These are phyloP conservation scores for Eruca vesicaria DNA, from an alignment of 441 rosid species.

Conservation along the genomic window DNA sequence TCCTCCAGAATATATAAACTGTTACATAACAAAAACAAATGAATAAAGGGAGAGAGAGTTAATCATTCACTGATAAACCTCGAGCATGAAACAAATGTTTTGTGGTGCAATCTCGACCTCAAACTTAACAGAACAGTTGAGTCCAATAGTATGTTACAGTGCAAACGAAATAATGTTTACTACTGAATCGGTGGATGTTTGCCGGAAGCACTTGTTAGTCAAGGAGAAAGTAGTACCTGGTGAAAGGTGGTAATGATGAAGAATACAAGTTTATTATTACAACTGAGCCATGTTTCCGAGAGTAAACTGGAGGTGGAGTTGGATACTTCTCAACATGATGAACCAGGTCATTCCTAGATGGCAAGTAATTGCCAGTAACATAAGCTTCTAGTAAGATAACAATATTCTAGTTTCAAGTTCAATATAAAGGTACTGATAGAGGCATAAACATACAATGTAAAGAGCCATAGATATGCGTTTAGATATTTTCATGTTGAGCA, in stretches of 20 bases:
- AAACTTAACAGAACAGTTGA: too few species aligned
- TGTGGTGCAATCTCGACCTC: too few species aligned
- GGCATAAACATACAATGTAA: not conserved
- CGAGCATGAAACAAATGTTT: too few species aligned
- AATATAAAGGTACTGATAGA: not conserved
- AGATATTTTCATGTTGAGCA: not conserved
- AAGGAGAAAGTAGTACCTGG: too few species aligned
- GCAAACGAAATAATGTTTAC: too few species aligned
- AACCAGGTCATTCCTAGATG: conserved; percentile 75
- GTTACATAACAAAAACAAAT: not conserved
- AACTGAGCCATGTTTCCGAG: conserved; percentile 71
- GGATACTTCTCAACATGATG: conserved; percentile 83
- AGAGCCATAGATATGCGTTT: not conserved
- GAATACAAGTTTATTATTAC: not conserved
- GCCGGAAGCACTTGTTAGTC: too few species aligned
- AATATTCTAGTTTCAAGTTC: not conserved
- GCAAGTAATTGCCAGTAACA: conserved; percentile 76
- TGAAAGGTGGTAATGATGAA: too few species aligned
- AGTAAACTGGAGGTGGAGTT: conserved; percentile 46
- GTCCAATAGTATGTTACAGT: too few species aligned
- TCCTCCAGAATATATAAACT: not conserved
- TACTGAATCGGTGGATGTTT: too few species aligned
- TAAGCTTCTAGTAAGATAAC: conserved; percentile 14
- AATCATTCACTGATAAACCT: too few species aligned
- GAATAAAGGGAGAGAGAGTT: not conserved